Conservation (phyloP, 208 protist species). For the Wallacemonas rigidus region DNA sequence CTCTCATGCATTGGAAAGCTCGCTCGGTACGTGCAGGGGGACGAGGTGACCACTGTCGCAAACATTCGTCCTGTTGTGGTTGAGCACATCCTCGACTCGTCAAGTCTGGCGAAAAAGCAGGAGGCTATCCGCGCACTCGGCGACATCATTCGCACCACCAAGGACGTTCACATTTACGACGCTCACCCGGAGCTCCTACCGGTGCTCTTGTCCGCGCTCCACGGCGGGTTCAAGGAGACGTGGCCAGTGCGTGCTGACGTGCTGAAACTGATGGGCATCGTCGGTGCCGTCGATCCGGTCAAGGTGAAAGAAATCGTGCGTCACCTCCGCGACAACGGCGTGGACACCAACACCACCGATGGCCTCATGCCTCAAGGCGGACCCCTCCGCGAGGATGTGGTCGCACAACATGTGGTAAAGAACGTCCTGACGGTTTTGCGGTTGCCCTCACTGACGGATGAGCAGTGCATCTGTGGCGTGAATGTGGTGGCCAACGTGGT, state of each 20-base stretch:
- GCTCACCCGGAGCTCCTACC: slow-evolving; percentile 75
- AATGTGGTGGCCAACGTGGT: slow-evolving; percentile 67
- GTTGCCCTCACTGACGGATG: slow-evolving; percentile 79
- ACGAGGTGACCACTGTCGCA: slow-evolving; percentile 69
- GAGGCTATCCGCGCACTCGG: slow-evolving; percentile 83
- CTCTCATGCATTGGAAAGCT: slow-evolving; percentile 85
- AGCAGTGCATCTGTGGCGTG: slow-evolving; percentile 80
- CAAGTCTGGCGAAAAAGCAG: slow-evolving; percentile 80
- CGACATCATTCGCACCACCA: slow-evolving; percentile 88
- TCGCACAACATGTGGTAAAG: slow-evolving; percentile 73
- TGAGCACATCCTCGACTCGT: slow-evolving; percentile 80
- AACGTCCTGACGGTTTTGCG: slow-evolving; percentile 80
- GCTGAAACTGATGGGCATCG: slow-evolving; percentile 89
- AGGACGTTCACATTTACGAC: slow-evolving; percentile 83
- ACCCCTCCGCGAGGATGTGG: slow-evolving; percentile 50
- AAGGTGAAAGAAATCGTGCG: slow-evolving; percentile 81
- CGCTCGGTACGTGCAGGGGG: slow-evolving; percentile 75
- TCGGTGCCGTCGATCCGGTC: slow-evolving; percentile 85
- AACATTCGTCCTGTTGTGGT: slow-evolving; percentile 74
- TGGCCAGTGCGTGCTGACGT: slow-evolving; percentile 88
- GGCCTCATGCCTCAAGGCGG: slow-evolving; percentile 10
- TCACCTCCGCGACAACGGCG: slow-evolving; percentile 43
- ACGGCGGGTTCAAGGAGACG: slow-evolving; percentile 88
- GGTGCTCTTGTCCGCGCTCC: slow-evolving; percentile 78
- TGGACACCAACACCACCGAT: slow-evolving; percentile 14